These are phyloP conservation scores for Rhodotorula mucilaginosa DNA, from an alignment of 1,284 basidiomycete species.

Conservation along the genomic window DNA sequence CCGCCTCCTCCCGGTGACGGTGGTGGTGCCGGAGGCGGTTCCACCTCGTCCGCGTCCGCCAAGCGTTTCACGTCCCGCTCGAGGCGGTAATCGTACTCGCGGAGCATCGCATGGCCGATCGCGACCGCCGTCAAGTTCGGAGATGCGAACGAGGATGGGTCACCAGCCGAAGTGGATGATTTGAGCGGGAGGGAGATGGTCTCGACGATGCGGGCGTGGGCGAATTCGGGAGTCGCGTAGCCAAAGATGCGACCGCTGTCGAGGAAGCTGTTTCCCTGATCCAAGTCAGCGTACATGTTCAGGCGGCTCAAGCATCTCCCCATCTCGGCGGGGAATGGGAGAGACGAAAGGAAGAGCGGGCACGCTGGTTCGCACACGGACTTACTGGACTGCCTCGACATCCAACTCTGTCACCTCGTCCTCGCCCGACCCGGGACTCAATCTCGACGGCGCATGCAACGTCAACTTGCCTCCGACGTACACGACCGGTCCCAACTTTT, in stretches of 20 bases:
- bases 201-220: constrained; percentile 32
- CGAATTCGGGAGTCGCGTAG: constrained; percentile 33
- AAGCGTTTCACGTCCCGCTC: constrained; percentile 24
- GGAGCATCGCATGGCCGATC: constrained; percentile 44
- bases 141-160: constrained; percentile 6
- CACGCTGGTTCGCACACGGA: no score
- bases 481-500: constrained; percentile 27
- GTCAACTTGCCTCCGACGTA: constrained; percentile 26
- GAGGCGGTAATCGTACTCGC: constrained; percentile 44
- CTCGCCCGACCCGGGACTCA: not conserved
- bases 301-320: no score
- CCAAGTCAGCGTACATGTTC: no score
- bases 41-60: constrained; percentile 28
- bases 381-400: constrained; percentile 42
- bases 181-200: constrained; percentile 43
- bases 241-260: constrained; percentile 39
- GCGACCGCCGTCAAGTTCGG: constrained; percentile 25
- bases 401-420: constrained; percentile 29
- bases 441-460: not conserved
- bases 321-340: no score
- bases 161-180: constrained; percentile 21
- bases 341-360: not conserved
- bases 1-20: not conserved
- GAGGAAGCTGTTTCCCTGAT: constrained; percentile 29
- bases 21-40: not conserved